phyloP scores from a whole-genome alignment of 345 rosid genomes.

The Heritiera fomes region DNA sequence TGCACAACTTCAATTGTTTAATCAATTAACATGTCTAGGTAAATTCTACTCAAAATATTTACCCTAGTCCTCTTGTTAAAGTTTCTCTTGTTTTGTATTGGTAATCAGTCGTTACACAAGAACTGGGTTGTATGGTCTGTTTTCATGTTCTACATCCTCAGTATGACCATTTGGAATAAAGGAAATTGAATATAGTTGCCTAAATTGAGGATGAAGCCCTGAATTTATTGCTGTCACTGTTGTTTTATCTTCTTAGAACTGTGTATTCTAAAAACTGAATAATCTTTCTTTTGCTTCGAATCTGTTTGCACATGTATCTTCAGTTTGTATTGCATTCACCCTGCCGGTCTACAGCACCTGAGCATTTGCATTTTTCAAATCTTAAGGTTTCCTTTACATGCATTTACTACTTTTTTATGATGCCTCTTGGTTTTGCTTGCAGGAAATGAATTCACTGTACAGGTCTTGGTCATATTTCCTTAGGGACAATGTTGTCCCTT shows the following conservation, averaged over 20 bases:
- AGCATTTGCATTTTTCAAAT: constrained; percentile 8
- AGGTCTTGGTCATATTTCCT: constrained; percentile 97
- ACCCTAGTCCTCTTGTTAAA: background rate
- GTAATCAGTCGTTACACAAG: background rate
- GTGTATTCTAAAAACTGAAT: background rate
- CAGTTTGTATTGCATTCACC: background rate
- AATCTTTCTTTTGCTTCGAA: background rate
- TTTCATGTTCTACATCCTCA: background rate
- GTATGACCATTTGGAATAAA: background rate
- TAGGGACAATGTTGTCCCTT: constrained; percentile 66
- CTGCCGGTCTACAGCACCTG: background rate
- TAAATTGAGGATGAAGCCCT: background rate
- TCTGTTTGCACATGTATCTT: background rate
- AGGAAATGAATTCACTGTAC: constrained; percentile 97
- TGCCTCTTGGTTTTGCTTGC: constrained; percentile 30
- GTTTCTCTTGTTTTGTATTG: background rate
- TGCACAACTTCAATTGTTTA: constrained; percentile 6
- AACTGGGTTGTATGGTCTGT: background rate
- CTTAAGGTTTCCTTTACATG: background rate
- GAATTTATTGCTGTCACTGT: background rate
- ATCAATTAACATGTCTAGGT: background rate
- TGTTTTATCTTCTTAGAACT: background rate
- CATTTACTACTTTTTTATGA: background rate
- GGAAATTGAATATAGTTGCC: background rate
- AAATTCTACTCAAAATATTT: background rate